A percentile compares a stretch with the other conserved stretches of the same genome.
Conservation (phyloP, 1,284 basidiomycete genomes). For the Cutaneotrichosporon mucoides region DNA sequence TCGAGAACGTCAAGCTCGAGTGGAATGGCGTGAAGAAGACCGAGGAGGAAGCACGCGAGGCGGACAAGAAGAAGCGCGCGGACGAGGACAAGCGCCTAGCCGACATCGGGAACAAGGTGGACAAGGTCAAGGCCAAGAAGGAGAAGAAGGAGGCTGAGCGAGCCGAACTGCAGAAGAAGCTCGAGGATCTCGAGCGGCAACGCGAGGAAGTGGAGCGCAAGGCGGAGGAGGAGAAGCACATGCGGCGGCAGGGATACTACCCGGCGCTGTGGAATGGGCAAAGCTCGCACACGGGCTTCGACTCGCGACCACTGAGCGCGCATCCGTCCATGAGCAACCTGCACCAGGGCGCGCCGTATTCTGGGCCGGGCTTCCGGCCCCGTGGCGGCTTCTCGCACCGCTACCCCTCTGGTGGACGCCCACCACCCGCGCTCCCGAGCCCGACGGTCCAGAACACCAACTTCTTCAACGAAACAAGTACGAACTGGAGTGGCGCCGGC, state of each 20-base stretch:
- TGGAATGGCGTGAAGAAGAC: slow-evolving; percentile 31
- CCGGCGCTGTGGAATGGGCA: slow-evolving; percentile 7
- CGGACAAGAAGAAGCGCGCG: slow-evolving; percentile 33
- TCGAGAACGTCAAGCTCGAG: slow-evolving; percentile 31
- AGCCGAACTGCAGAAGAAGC: slow-evolving; percentile 35
- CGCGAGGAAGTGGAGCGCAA: slow-evolving; percentile 37
- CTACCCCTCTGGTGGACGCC: slow-evolving; percentile 33
- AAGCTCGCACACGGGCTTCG: neutral
- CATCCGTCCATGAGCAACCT: slow-evolving; percentile 7
- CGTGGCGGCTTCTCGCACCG: slow-evolving; percentile 35
- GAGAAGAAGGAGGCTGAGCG: slow-evolving; percentile 44
- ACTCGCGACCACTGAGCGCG: neutral
- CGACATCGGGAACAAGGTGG: slow-evolving; percentile 62
- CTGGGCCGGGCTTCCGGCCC: slow-evolving; percentile 28
- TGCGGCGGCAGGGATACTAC: slow-evolving; percentile 20
- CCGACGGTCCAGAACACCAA: slow-evolving; percentile 1
- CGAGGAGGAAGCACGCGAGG: slow-evolving; percentile 40
- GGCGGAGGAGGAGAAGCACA: slow-evolving; percentile 32
- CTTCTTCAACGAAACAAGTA: slow-evolving; percentile 7
- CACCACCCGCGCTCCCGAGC: slow-evolving; percentile 1
- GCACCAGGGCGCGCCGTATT: neutral
- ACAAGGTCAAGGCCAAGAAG: slow-evolving; percentile 64
- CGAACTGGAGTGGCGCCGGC: slow-evolving; percentile 7
- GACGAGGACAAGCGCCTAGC: slow-evolving; percentile 45
- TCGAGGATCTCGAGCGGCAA: slow-evolving; percentile 41